These are phyloP conservation scores for Coelastrella sp. DNA, from an alignment of 139 green algal genomes.

Conservation along the genomic window DNA sequence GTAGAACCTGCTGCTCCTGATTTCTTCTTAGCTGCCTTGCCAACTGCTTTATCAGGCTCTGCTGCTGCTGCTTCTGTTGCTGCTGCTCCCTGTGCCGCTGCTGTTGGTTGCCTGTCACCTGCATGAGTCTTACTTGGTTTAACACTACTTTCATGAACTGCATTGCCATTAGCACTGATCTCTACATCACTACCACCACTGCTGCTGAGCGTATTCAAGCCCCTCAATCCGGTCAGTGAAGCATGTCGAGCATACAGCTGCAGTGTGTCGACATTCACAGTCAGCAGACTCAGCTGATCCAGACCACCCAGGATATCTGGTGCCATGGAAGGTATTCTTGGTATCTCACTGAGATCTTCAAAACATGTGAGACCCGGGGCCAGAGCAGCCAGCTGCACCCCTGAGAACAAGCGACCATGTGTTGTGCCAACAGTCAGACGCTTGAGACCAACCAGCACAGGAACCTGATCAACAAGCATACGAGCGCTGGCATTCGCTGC, in stretches of 20 bases:
- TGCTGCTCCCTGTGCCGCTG: neutral
- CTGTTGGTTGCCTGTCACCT: neutral
- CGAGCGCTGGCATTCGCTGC: constrained; percentile 2
- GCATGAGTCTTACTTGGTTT: constrained; percentile 9
- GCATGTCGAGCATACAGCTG: constrained; percentile 19
- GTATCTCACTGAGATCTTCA: constrained; percentile 31
- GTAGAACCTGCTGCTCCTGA: neutral
- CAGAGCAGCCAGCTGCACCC: constrained; percentile 17
- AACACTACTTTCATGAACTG: neutral
- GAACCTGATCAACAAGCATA: constrained; percentile 14
- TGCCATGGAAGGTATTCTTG: neutral
- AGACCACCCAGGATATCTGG: constrained; percentile 15
- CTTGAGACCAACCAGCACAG: neutral
- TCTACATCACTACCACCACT: neutral
- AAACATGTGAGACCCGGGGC: constrained; percentile 13
- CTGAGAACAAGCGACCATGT: neutral
- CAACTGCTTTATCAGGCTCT: too few species aligned
- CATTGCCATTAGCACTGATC: neutral
- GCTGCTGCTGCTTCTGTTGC: neutral
- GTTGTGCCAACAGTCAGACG: constrained; percentile 37
- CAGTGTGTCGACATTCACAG: constrained; percentile 39
- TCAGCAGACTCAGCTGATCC: constrained; percentile 9
- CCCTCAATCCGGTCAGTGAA: constrained; percentile 2
- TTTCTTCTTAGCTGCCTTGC: neutral
- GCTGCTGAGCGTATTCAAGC: neutral